Base-by-base conservation (phyloP, 306 rosid genomes). In the Senna siamea region DNA sequence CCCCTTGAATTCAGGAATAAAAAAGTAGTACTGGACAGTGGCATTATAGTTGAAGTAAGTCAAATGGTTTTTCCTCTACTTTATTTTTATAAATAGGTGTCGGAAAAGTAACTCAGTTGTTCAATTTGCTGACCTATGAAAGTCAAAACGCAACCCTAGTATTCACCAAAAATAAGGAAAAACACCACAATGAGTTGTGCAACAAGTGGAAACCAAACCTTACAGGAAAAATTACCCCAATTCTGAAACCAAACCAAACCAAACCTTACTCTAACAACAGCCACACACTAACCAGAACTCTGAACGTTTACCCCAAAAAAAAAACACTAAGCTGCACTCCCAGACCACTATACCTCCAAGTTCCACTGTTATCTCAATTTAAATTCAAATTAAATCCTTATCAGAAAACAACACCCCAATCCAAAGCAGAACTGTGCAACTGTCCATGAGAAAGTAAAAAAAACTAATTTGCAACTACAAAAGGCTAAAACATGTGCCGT, bases 21-120 rank as follows among this genome's bases (percentile, higher is more conserved):
- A 76, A 85, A 85, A 76, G 97, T 84, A 1, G 79, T 83, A 57
- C 85, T 91, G 86, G 83, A 88, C 77, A 89, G 85, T 53, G 98
- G 96, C 83, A 69, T 83, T 73, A 78, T 81, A 17, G 44, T 93
- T 55, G 95, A 93, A 85, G 98, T 91, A 85, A 88, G 97, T 79
- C 79, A 26, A 40, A 46, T 74, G 28, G 17, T 32, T 53, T 9
- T 50, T 66, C 73, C 13, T 37, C 66, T 69, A 50, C 15, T 18
- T 20, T 20, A 19, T 43, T 75, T 58, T 62, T 22, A 35, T 64
- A 76, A 26, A 22, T 51, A 63, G 23, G 56, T 44, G 52, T 59
- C 17, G 23, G 32, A 44, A 57, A 58, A 54, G 5, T 43, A 66
- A 40, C 37, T 40, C 52, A 13, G 11, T 5, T 64, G 52, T 76